Base-by-base conservation (phyloP, 2,329 filamentous ascomycete species). In the Trichoderma aggressivum region DNA sequence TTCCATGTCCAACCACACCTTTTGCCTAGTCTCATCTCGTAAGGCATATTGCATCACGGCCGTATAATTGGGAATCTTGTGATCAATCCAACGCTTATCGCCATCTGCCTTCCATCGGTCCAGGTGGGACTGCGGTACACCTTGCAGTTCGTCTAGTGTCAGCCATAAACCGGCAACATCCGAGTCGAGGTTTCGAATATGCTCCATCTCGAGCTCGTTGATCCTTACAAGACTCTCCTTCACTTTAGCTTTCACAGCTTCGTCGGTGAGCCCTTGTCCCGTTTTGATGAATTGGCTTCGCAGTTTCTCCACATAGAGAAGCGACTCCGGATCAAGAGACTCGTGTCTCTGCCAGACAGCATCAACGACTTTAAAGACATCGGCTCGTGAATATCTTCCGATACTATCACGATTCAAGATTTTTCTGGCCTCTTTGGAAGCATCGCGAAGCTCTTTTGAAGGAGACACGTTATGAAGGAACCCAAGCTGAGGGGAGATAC, bases 391-490 rank as follows among this genome's bases (percentile, higher is more conserved):
- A 74, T 84, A 86, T 62, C 88, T 87, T 81, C 93, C 91, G 76
- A 93, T 93, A 71, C 83, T 81, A 77, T 91, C 93, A 74, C 93
- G 90, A 75, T 92, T 88, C 84, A 92, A 87, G 72, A 92, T 81
- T 81, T 89, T 89, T 78, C 92, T 89, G 0, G 91, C 91, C 77
- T 92, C 87, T 70, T 89, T 90, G 12, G 89, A 91, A 18, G 91
- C 90, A 82, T 92, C 88, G 21, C 91, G 88, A 56, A 94, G 83
- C 70, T 84, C 86, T 72, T 86, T 84, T 75, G 91, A 85, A 3
- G 85, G 86, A n/a, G 90, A 92, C 6, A 93, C 90, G 70, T 91
- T 89, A 78, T 93, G 89, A 81, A 93, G 93, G 82, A 94, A 93
- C 72, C 88, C 87, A 32, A 94, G 82, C 73, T 93, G 93, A 72